These are phyloP conservation scores for Alternaria viburni DNA, from an alignment of 2,329 filamentous ascomycete species.

Conservation along the genomic window DNA sequence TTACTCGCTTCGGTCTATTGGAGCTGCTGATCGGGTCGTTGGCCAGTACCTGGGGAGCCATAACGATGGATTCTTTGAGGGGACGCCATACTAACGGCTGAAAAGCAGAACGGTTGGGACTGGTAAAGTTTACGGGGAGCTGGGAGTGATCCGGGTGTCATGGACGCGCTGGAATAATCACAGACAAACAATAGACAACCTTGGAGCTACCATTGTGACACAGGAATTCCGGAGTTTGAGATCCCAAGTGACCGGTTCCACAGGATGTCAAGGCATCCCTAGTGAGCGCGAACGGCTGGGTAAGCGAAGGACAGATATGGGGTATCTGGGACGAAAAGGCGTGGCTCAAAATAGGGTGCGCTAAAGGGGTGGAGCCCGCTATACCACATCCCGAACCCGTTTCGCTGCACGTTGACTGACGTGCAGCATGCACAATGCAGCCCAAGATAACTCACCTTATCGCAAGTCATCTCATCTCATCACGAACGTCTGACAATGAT, in stretches of 20 bases:
- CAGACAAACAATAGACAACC: not conserved
- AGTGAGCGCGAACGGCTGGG: not conserved
- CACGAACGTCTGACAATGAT: not conserved
- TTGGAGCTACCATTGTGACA: not conserved
- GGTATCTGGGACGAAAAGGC: not conserved
- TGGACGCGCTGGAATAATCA: not conserved
- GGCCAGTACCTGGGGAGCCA: not conserved
- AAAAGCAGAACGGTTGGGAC: constrained; percentile 3
- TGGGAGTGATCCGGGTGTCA: not conserved
- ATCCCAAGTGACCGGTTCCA: not conserved
- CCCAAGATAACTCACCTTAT: not conserved
- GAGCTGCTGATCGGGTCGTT: not conserved
- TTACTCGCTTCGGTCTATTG: not conserved
- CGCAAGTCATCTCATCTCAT: not conserved
- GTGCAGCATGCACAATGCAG: constrained; percentile 8
- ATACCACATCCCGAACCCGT: constrained; percentile 4
- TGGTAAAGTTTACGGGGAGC: not conserved
- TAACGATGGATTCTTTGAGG: not conserved
- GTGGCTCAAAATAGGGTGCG: constrained; percentile 1
- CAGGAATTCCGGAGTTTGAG: not conserved
- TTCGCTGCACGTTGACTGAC: constrained; percentile 13
- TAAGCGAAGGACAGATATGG: not conserved
- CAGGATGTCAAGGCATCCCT: not conserved
- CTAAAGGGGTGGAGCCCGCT: constrained; percentile 9
- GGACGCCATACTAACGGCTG: not conserved